Percentiles rank a stretch among this genome's conserved stretches.
phyloP scores from a whole-genome alignment of 169 alveolate genomes.

The Plasmodium vinckei region DNA sequence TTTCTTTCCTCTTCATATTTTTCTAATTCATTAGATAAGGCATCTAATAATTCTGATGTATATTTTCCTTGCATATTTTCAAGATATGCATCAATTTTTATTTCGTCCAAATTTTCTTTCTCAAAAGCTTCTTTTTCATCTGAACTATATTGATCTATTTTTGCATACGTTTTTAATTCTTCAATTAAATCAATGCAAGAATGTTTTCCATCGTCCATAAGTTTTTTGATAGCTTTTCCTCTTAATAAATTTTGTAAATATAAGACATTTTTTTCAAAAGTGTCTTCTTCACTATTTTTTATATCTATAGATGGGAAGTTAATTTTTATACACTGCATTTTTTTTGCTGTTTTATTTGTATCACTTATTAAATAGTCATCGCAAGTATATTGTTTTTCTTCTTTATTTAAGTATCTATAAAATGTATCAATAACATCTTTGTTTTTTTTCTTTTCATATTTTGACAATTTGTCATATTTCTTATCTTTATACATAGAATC shows the following conservation, averaged over 20 bases:
- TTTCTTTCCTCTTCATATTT: constrained; percentile 76
- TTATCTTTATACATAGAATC: constrained; percentile 9
- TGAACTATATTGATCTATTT: constrained; percentile 61
- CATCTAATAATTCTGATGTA: constrained; percentile 60
- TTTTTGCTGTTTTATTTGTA: constrained; percentile 22
- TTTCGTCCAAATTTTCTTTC: constrained; percentile 55
- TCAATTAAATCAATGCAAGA: constrained; percentile 66
- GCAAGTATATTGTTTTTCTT: constrained; percentile 29
- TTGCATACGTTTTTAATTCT: constrained; percentile 74
- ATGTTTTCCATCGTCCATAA: constrained; percentile 73
- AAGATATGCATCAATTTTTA: constrained; percentile 72
- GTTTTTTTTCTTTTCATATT: constrained; percentile 72
- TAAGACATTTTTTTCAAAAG: constrained; percentile 62
- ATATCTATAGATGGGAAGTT: constrained; percentile 21
- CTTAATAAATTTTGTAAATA: constrained; percentile 65
- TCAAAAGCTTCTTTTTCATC: constrained; percentile 45
- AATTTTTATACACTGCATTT: constrained; percentile 56
- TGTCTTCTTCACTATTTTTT: constrained; percentile 36
- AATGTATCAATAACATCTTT: constrained; percentile 63
- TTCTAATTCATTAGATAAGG: constrained; percentile 73
- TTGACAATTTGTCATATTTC: constrained; percentile 16
- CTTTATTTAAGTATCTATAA: constrained; percentile 70
- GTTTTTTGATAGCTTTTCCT: constrained; percentile 70
- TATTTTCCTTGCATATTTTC: constrained; percentile 75
- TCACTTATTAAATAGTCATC: constrained; percentile 50